Percentiles rank a stretch among this genome's conserved stretches.
phyloP scores from a whole-genome alignment of 140 eudicot species.

The Erigeron philadelphicus region DNA sequence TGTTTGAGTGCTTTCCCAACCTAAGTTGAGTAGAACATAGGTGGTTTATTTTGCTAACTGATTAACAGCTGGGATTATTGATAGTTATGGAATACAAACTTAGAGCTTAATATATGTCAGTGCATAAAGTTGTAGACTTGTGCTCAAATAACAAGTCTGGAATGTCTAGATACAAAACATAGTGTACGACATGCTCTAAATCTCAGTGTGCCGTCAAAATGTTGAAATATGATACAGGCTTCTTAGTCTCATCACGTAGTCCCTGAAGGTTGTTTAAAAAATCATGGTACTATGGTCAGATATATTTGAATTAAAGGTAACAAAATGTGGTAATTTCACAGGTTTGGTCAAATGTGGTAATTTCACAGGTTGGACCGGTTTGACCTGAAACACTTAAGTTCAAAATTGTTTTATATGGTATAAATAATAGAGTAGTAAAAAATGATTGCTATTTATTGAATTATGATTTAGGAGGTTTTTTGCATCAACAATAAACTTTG shows the following conservation, averaged over 20 bases:
- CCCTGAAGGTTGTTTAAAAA: slow-evolving; percentile 37
- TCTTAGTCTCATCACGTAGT: slow-evolving; percentile 48
- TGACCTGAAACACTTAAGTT: neutral
- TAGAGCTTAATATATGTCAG: neutral
- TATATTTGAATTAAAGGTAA: neutral
- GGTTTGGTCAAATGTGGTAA: neutral
- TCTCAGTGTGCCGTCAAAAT: slow-evolving; percentile 47
- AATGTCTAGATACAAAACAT: neutral
- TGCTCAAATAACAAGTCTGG: slow-evolving; percentile 1
- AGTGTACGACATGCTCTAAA: neutral
- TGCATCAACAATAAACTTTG: neutral
- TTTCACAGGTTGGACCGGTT: neutral
- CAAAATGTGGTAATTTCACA: too few species aligned
- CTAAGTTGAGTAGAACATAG: neutral
- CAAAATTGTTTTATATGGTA: neutral
- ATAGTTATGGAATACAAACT: slow-evolving; percentile 17
- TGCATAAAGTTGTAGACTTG: neutral
- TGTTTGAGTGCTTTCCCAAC: neutral
- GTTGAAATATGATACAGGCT: slow-evolving; percentile 62
- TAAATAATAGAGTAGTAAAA: neutral
- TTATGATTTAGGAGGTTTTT: neutral
- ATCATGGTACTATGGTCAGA: neutral
- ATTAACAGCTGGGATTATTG: neutral
- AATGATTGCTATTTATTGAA: neutral
- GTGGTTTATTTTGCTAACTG: slow-evolving; percentile 1